Conservation (phyloP, 2,329 filamentous ascomycete genomes). For the Diaporthe capsici region DNA sequence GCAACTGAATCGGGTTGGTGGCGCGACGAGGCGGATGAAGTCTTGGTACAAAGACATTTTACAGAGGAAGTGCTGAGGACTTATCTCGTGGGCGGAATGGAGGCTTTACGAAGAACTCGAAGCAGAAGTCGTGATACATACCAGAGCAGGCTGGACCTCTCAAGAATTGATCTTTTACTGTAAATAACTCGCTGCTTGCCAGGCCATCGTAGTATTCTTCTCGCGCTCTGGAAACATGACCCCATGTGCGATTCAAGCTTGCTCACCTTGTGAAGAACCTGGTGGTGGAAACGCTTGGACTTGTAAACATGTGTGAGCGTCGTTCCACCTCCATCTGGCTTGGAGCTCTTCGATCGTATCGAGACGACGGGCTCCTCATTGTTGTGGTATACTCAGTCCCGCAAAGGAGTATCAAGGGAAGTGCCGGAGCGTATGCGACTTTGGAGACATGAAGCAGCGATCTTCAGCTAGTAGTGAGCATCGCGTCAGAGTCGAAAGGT, state of each 20-base stretch:
- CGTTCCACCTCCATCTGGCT: background rate
- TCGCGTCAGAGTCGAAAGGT: too few species aligned
- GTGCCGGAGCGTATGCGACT: too few species aligned
- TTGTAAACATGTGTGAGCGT: background rate
- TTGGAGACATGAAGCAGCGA: background rate
- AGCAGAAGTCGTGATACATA: background rate
- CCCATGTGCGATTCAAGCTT: too few species aligned
- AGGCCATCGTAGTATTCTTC: background rate
- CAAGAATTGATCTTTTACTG: background rate
- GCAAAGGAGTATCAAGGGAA: background rate
- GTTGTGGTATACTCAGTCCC: background rate
- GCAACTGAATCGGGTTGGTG: background rate
- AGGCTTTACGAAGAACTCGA: background rate
- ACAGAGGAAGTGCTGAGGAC: background rate
- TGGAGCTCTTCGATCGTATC: background rate
- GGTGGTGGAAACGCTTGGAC: background rate
- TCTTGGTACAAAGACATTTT: conserved; percentile 13
- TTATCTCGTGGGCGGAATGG: background rate
- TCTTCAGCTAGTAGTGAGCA: background rate
- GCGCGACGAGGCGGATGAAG: conserved; percentile 17
- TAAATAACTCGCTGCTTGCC: background rate
- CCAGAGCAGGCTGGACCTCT: background rate
- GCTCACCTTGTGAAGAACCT: too few species aligned
- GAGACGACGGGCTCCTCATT: background rate
- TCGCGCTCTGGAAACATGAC: background rate